A percentile compares a stretch with the other conserved stretches of the same genome.
Conservation (phyloP, 2,329 filamentous ascomycete species). For the Xylaria sp. region DNA sequence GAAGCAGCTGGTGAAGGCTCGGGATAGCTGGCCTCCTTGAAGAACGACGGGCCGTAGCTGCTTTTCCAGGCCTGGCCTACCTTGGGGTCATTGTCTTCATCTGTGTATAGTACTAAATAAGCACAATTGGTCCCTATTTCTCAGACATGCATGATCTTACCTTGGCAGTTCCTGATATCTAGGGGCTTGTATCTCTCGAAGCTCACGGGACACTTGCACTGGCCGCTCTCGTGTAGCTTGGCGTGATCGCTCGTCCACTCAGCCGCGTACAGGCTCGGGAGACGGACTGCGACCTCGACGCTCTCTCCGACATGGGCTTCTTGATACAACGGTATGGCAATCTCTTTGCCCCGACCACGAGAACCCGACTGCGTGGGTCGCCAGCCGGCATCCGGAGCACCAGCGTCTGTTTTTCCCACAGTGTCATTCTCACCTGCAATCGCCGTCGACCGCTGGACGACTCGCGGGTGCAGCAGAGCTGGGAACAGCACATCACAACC, state of each 20-base stretch:
- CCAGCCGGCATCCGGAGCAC: not conserved
- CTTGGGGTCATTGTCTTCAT: not conserved
- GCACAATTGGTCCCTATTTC: not conserved
- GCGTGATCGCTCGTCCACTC: conserved; percentile 56
- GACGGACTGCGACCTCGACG: conserved; percentile 46
- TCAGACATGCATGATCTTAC: not conserved
- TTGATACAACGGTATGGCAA: conserved; percentile 32
- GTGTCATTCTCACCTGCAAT: not conserved
- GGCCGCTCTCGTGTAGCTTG: conserved; percentile 48
- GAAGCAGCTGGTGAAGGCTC: not conserved
- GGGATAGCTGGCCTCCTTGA: not conserved
- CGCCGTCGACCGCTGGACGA: conserved; percentile 37
- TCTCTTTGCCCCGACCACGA: not conserved
- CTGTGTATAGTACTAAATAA: conserved; percentile 10
- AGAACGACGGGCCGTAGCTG: not conserved
- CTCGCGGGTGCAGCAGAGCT: conserved; percentile 48
- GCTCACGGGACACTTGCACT: conserved; percentile 49
- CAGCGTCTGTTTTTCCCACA: not conserved
- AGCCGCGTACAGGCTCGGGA: conserved; percentile 52
- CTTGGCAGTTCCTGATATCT: conserved; percentile 1
- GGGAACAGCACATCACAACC: conserved; percentile 53
- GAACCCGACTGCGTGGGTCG: not conserved
- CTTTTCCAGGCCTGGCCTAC: not conserved
- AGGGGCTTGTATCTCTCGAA: conserved; percentile 47
- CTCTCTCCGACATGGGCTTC: conserved; percentile 32